These are phyloP conservation scores for Limtongia smithiae DNA, from an alignment of 805 yeast genomes.

Conservation along the genomic window DNA sequence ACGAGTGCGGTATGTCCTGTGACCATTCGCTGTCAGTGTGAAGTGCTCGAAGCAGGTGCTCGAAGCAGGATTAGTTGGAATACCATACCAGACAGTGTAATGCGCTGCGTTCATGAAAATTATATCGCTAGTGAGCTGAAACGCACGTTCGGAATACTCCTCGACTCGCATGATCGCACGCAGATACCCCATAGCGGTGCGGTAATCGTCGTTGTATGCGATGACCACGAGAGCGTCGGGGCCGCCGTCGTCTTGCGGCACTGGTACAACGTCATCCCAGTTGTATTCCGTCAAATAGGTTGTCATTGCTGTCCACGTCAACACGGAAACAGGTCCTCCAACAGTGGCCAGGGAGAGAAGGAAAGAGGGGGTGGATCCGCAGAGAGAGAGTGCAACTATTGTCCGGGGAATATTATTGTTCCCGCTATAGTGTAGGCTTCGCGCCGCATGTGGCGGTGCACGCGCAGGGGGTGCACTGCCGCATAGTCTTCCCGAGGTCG, in stretches of 20 bases:
- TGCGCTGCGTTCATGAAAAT: conserved; percentile 79
- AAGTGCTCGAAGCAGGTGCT: no score
- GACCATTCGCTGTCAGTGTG: no score
- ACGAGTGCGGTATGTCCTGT: conserved; percentile 36
- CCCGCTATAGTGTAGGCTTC: no score
- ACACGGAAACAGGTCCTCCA: background rate
- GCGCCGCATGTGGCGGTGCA: no score
- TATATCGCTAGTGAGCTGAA: conserved; percentile 59
- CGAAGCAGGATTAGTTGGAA: background rate
- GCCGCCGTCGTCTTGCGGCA: conserved; percentile 34
- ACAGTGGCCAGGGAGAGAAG: background rate
- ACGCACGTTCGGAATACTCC: conserved; percentile 69
- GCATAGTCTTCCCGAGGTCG: background rate
- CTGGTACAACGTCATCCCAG: conserved; percentile 36
- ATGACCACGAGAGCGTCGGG: conserved; percentile 39
- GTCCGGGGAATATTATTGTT: no score
- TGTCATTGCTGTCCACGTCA: background rate
- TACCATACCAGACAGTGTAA: conserved; percentile 75
- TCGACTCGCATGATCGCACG: conserved; percentile 54
- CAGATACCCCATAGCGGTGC: conserved; percentile 54
- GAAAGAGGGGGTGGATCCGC: no score
- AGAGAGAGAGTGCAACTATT: no score
- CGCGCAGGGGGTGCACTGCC: no score
- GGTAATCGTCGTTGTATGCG: conserved; percentile 67
- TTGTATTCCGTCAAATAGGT: conserved; percentile 30